Evolutionary conservation across 2,329 filamentous ascomycete species (phyloP), one percentile per base, ranked within the genome.

Genomic region (Sporothrix mexicana): DNA sequence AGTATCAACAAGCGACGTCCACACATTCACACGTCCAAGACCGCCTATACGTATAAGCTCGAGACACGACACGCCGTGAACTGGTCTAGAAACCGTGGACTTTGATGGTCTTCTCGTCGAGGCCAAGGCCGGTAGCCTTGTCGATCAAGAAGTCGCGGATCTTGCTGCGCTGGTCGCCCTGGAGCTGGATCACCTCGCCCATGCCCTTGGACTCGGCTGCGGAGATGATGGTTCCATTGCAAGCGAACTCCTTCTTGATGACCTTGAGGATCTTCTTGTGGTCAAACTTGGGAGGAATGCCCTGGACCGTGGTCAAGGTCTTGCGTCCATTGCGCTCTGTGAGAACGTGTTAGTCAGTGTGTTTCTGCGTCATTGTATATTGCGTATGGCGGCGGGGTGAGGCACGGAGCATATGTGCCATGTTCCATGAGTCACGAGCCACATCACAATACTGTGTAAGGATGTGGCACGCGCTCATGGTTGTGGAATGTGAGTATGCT

Each of bases 261-360:
- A 97, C 95, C 88, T 98, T 98, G 81, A 99, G 91, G 83, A 99
- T 98, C 88, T 98, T 98, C 91, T 98, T 98, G 86, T 96, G 94
- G 86, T 98, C 95, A 82, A 98, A 98, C 84, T 98, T 98, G 88
- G 96, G 96, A 77, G 96, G 95, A 81, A 99, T 91, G 85, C 96
- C 96, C 90, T 98, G 95, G 81, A 99, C 95, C 80, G 96, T 99
- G 80, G 96, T 99, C 92, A 99, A 90, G 88, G 96, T 98, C 91
- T 99, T 99, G 85, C 96, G 96, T 91, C 96, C 96, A 98, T 99
- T 99, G 87, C 96, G 96, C 88, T 99, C 95, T 98, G 84, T 47
- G 20, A 15, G 12, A 13, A 25, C 0, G 9, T 61, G 59, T 68
- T 47, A 62, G 55, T 30, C 30, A 43, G 23, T 45, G 69, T 64